Evolutionary conservation across 2,329 filamentous ascomycete species (phyloP).

Genomic region (Fusarium praegraminearum): DNA sequence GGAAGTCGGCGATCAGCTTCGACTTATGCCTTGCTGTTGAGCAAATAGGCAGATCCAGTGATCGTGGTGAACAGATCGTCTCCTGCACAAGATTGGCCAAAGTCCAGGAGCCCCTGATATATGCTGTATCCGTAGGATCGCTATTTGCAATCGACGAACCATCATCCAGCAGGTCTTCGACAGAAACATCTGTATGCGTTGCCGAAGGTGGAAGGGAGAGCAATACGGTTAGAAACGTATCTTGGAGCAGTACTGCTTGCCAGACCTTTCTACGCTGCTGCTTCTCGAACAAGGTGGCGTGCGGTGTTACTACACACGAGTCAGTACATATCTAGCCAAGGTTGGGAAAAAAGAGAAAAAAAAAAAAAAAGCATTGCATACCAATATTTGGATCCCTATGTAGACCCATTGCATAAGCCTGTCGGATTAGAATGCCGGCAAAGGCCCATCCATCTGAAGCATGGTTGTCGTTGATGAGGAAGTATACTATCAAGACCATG

Average conservation of each 20-base stretch:
- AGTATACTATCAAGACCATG: constrained; percentile 85
- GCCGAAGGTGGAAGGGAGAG: constrained; percentile 81
- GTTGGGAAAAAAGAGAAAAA: too few relatives aligned
- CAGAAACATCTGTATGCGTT: constrained; percentile 82
- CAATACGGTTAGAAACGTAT: constrained; percentile 83
- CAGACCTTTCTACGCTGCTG: constrained; percentile 83
- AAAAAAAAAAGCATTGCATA: constrained; percentile 45
- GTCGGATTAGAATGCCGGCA: constrained; percentile 79
- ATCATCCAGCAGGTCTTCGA: constrained; percentile 79
- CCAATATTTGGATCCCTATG: constrained; percentile 83
- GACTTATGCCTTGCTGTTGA: constrained; percentile 76
- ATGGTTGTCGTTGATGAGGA: constrained; percentile 88
- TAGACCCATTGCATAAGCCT: constrained; percentile 84
- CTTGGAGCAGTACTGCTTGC: constrained; percentile 84
- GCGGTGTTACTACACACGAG: constrained; percentile 65
- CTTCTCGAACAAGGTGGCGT: constrained; percentile 77
- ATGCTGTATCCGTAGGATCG: constrained; percentile 74
- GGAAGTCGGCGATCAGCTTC: constrained; percentile 76
- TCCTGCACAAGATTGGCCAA: constrained; percentile 83
- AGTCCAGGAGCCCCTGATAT: constrained; percentile 82
- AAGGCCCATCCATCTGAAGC: constrained; percentile 87
- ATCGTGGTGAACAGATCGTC: constrained; percentile 79
- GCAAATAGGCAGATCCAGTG: constrained; percentile 78
- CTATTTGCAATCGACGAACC: constrained; percentile 67
- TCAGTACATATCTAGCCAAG: constrained; percentile 36